phyloP scores from a whole-genome alignment of 2,329 filamentous ascomycete species.

The Cladobotryum mycophilum region DNA sequence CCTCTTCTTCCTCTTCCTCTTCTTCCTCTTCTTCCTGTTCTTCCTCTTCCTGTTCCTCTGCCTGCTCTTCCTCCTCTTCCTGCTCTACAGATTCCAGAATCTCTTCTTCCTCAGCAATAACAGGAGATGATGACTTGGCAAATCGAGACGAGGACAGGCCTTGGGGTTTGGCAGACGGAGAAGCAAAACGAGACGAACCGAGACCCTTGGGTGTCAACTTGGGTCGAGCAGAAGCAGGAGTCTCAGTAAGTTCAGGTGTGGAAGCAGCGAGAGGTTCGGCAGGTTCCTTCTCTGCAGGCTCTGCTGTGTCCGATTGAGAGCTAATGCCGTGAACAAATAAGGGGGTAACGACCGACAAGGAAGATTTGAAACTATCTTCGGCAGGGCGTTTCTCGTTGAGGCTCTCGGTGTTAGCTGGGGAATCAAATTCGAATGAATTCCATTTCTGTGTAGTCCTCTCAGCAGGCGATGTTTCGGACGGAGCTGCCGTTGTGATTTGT shows the following conservation, averaged over 20 bases:
- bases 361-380: conserved; percentile 30
- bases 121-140: conserved; percentile 33
- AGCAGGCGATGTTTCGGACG: conserved; percentile 47
- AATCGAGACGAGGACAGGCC: conserved; percentile 41
- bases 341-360: conserved; percentile 58
- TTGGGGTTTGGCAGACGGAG: conserved; percentile 36
- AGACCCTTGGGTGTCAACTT: conserved; percentile 32
- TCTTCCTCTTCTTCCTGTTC: conserved; percentile 16
- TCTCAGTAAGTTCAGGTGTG: conserved; percentile 16
- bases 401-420: conserved; percentile 29
- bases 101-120: conserved; percentile 9
- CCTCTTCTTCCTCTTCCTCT: conserved; percentile 11
- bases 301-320: conserved; percentile 21
- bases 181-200: conserved; percentile 43
- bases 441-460: conserved; percentile 38
- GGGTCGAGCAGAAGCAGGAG: conserved; percentile 18
- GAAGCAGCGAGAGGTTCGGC: conserved; percentile 17
- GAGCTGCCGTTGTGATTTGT: conserved; percentile 45
- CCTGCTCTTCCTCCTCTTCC: conserved; percentile 10
- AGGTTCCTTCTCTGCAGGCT: conserved; percentile 13
- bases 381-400: conserved; percentile 17
- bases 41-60: conserved; percentile 1
- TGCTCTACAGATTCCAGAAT: conserved; percentile 25
- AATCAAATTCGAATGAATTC: conserved; percentile 57
- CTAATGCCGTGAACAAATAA: conserved; percentile 53